Base-by-base conservation (phyloP, 495 filamentous ascomycete species). In the Podospora conica region DNA sequence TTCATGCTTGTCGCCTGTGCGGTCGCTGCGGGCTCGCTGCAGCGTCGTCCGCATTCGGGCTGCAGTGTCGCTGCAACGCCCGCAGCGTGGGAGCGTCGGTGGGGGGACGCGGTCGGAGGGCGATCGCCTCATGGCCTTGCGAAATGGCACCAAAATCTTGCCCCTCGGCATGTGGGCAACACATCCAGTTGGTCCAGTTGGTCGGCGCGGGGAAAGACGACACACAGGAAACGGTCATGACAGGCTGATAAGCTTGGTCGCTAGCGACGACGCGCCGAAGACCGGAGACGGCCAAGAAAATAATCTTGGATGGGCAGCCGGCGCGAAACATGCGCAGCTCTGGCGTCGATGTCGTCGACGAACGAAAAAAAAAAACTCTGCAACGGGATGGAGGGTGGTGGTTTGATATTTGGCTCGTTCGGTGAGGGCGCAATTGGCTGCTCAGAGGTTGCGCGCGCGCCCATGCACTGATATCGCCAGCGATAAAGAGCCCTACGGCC, bases 351-450 rank as follows among this genome's bases (percentile, higher is more conserved):
- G 40, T 48, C 40, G 40, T 8, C 40, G 6, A 48, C 3, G 55
- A 24, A 24, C 8, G 33, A 48, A 8, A 24, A 56, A 56, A 56
- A 56, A 56, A 56, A 56, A 48, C 40, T 48, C 40, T 48, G 40
- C 40, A n/a, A 10, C 18, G 18, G 40, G 40, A 48, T 48, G 40
- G 25, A 31, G 40, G 12, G 40, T 31, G 29, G 33, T 40, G 33
- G 33, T 40, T 40, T 15, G 33, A 40, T 48, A 31, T 31, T 31
- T 31, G 3, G 29, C 29, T 27, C 56, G n/a, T 33, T 29, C 58
- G 25, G 24, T 60, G 58, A 60, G 60, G 58, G 24, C 40, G 60
- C 33, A 40, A 61, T 61, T 59, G 57, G 57, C 57, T 31, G 25
- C 18, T n/a, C 18, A n/a, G 33, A 48, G 40, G 18, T 48, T 48